These are phyloP conservation scores for Coemansia sp. DNA, from an alignment of 192 early-diverging fungal genomes.

Conservation along the genomic window DNA sequence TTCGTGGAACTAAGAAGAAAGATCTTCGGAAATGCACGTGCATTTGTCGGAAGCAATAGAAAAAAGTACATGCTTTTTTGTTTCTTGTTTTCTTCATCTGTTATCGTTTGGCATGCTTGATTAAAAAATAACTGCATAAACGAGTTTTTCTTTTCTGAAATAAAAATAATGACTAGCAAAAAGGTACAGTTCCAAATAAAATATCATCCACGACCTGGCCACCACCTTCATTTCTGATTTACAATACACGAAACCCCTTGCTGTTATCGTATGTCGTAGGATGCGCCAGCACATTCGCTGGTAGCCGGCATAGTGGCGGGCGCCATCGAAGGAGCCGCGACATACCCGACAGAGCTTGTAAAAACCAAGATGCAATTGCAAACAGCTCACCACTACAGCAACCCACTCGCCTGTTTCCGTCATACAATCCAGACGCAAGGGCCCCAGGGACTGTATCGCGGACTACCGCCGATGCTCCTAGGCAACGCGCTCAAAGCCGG, in stretches of 20 bases:
- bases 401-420: conserved; percentile 79
- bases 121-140: neutral
- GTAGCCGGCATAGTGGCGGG: conserved; percentile 86
- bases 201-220: no score
- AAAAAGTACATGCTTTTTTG: neutral
- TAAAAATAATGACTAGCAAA: neutral
- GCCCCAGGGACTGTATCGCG: conserved; percentile 77
- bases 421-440: conserved; percentile 76
- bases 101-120: no score
- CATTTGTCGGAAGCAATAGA: neutral
- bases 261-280: conserved; percentile 4
- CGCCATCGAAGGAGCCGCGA: conserved; percentile 84
- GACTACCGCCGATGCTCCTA: conserved; percentile 86
- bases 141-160: neutral
- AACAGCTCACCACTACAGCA: conserved; percentile 59
- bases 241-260: no score
- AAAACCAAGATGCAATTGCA: conserved; percentile 97
- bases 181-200: neutral
- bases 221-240: no score
- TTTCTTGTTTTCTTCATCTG: neutral
- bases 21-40: neutral
- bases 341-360: conserved; percentile 95
- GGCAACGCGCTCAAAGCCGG: conserved; percentile 93
- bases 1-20: neutral
- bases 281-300: conserved; percentile 65